Evolutionary conservation across 2,329 filamentous ascomycete genomes (phyloP).

Genomic region (Monosporascus ibericus): DNA sequence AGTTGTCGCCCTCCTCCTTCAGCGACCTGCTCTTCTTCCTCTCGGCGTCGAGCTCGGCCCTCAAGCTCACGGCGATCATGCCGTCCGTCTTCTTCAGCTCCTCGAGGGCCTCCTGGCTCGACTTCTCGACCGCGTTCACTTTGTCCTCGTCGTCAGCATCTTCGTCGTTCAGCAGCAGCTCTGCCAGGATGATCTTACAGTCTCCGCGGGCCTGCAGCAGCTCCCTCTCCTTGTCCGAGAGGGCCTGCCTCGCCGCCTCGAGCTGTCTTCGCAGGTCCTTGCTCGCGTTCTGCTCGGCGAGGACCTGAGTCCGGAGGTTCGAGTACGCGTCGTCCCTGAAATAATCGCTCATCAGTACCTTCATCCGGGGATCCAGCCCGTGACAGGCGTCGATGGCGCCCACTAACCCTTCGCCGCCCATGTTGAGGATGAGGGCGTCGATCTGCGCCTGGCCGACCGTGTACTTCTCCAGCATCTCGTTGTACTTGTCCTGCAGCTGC

Average conservation of each 20-base stretch:
- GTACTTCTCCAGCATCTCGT: constrained; percentile 53
- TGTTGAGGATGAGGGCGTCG: constrained; percentile 44
- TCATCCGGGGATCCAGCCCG: constrained; percentile 25
- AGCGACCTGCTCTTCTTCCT: constrained; percentile 44
- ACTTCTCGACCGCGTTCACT: constrained; percentile 49
- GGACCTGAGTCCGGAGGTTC: constrained; percentile 43
- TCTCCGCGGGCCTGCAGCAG: constrained; percentile 46
- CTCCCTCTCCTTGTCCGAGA: constrained; percentile 50
- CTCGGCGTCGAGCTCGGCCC: constrained; percentile 50
- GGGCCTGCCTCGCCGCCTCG: constrained; percentile 33
- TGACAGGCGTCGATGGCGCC: constrained; percentile 28
- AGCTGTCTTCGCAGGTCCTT: constrained; percentile 39
- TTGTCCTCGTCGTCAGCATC: constrained; percentile 21
- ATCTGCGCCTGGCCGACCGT: constrained; percentile 53
- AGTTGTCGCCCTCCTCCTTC: constrained; percentile 47
- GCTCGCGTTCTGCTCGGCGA: constrained; percentile 42
- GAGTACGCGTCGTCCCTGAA: constrained; percentile 48
- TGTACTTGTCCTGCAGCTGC: constrained; percentile 47
- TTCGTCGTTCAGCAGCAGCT: constrained; percentile 11
- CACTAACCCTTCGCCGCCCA: constrained; percentile 52
- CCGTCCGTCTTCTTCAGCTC: constrained; percentile 55
- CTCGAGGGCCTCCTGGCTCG: constrained; percentile 48
- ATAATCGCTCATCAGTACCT: constrained; percentile 38
- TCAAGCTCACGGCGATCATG: constrained; percentile 52
- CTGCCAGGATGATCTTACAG: constrained; percentile 32